Evolutionary conservation across 192 early-diverging fungal genomes (phyloP), one percentile per base, ranked within the genome.

Genomic region (Spinellus fusiger): DNA sequence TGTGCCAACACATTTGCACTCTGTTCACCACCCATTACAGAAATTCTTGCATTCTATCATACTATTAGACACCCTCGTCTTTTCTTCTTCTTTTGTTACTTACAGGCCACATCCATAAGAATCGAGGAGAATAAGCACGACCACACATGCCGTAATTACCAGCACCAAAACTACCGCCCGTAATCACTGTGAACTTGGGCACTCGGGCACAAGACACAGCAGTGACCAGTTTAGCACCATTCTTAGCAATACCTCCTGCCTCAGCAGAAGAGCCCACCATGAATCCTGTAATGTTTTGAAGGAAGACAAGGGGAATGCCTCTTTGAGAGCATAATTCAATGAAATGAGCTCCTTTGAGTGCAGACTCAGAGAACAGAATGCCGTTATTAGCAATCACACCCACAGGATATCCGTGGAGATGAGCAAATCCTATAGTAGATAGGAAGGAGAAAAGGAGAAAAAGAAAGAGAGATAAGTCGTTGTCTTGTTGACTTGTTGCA

Each of bases 71-170:
- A 54, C 50, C 8, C 4, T 35, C 25, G 31, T 23, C 49, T 37
- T 46, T 69, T 50, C 13, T 12, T 40, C 3, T 5, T 12, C 33
- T 31, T 33, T 8, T 26, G 12, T 49, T 16, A 49, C 84, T 64
- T 76, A 82, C 84, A 59, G 95, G 95, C 91, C 93, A 98, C 80
- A 90, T 90, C 93, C 92, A 98, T 62, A 98, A 77, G 83, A 98
- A 96, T 22, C 95, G 72, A 13, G 95, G 95, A 35, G 83, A 75
- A 78, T 91, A 96, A 0, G 95, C 93, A 52, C 95, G 77, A 4
- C 95, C 95, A 67, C 95, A 95, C 95, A 96, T 98, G 33, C 95
- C 95, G 67, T 98, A 96, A 80, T 98, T 98, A 69, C 95, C 90
- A 22, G 88, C 89, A 47, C 89, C 86, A 49, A 89, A 91, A 61